phyloP scores from a whole-genome alignment of 306 rosid species.

The Pachyrhizus erosus region DNA sequence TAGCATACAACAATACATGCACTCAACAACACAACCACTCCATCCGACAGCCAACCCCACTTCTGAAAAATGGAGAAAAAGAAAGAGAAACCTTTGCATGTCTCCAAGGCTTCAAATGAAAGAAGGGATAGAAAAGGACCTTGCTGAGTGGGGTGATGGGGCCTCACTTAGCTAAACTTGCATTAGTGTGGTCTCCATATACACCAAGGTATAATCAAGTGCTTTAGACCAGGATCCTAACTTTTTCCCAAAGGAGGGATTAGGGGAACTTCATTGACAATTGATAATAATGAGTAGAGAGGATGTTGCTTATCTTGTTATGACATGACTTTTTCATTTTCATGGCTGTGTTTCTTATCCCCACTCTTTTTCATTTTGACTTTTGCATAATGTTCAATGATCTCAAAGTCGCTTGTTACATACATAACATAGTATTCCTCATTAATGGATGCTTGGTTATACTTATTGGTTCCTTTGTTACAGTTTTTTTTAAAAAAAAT shows the following conservation, averaged over 20 bases:
- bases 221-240: slow-evolving; percentile 47
- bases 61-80: neutral
- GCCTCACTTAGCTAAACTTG: slow-evolving; percentile 44
- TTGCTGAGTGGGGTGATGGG: slow-evolving; percentile 42
- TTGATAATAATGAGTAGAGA: slow-evolving; percentile 27
- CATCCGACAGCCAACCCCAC: slow-evolving; percentile 51
- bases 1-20: slow-evolving; percentile 17
- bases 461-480: neutral
- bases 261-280: slow-evolving; percentile 44
- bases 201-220: slow-evolving; percentile 53
- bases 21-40: slow-evolving; percentile 41
- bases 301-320: slow-evolving; percentile 39
- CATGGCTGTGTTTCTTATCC: slow-evolving; percentile 16
- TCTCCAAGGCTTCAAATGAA: slow-evolving; percentile 49
- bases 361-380: slow-evolving; percentile 8
- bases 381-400: slow-evolving; percentile 38
- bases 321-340: slow-evolving; percentile 21
- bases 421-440: neutral
- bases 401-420: slow-evolving; percentile 1
- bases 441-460: neutral
- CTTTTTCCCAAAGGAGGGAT: slow-evolving; percentile 45
- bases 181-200: slow-evolving; percentile 47
- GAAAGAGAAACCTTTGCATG: slow-evolving; percentile 32
- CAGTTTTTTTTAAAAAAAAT: neutral
- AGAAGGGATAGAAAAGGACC: slow-evolving; percentile 42